Conservation (phyloP, 805 yeast genomes). For the Suhomyces xylopsoci region DNA sequence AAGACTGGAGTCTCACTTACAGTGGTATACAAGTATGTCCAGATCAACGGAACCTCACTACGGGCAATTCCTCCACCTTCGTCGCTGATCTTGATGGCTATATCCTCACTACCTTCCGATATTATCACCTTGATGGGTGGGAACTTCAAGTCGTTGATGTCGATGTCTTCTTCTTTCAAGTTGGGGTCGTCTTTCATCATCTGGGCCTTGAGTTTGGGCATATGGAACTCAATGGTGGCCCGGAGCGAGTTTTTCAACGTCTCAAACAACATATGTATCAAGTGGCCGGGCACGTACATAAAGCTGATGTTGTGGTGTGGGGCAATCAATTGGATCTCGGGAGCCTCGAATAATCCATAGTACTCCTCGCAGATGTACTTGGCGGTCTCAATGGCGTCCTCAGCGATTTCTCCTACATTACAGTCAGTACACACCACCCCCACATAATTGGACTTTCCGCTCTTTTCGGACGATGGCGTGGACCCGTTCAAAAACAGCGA, state of each 20-base stretch:
- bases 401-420: slow-evolving; percentile 77
- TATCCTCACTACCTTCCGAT: slow-evolving; percentile 86
- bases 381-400: slow-evolving; percentile 87
- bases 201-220: slow-evolving; percentile 44
- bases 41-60: slow-evolving; percentile 75
- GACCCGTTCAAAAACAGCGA: slow-evolving; percentile 35
- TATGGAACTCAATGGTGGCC: slow-evolving; percentile 83
- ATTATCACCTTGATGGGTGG: slow-evolving; percentile 87
- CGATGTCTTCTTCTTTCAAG: slow-evolving; percentile 33
- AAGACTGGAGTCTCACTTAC: slow-evolving; percentile 69
- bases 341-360: slow-evolving; percentile 83
- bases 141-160: slow-evolving; percentile 62
- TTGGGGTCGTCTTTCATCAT: slow-evolving; percentile 42
- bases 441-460: slow-evolving; percentile 57
- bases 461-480: slow-evolving; percentile 6
- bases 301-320: slow-evolving; percentile 68
- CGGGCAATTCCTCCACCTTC: slow-evolving; percentile 95
- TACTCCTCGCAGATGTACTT: slow-evolving; percentile 88
- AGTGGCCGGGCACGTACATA: slow-evolving; percentile 92
- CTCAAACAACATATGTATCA: slow-evolving; percentile 88
- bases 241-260: slow-evolving; percentile 81
- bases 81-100: slow-evolving; percentile 84
- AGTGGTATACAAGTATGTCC: slow-evolving; percentile 91
- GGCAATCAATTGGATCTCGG: slow-evolving; percentile 75
- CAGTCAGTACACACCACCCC: slow-evolving; percentile 87